Base-by-base conservation (phyloP, 1,139 yeast genomes). In the Saccharomyces pastorianus region DNA sequence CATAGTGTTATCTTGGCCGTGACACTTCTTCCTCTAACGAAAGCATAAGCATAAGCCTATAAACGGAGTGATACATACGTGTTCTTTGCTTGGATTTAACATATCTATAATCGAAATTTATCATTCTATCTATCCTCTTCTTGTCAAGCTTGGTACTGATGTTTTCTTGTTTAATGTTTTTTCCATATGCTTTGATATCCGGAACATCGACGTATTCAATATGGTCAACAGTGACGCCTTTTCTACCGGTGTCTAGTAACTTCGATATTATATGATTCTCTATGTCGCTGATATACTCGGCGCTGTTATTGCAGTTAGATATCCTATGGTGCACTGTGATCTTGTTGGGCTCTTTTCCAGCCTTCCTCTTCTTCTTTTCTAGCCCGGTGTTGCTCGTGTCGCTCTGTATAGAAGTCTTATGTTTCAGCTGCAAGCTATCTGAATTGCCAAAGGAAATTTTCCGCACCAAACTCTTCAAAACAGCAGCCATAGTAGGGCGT, bases 91-190 rank as follows among this genome's bases (percentile, higher is more conserved):
- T 46, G 13, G 41, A n/a, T 44, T 42, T 34, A 17, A 25, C 13
- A 31, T 27, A 52, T 23, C 28, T 48, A 23, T 47, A 32, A 20
- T 55, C 57, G 46, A 50, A 55, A 26, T 55, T 53, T 17, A 55
- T 46, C 57, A 55, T 55, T 14, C 42, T 42, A 3, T 46, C 50
- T 7, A 48, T 34, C 17, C 34, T 41, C 11, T 34, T 48, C 3
- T 32, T 25, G 17, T 46, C 25, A 11, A 55, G 48, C 20, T 55
- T 17, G 13, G 20, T 50, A 25, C 53, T 55, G 9, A 38, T 51
- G 8, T n/a, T 46, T 27, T 26, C 28, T 46, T 25, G 29, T 11
- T 46, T 47, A 14, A 7, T 5, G 17, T 8, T 11, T 31, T 14
- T 17, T 28, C 17, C 32, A 47, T 47, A 4, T 14, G 27, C 47